Base-by-base conservation (phyloP, 148 eudicot genomes). In the Rhododendron mucronatum region DNA sequence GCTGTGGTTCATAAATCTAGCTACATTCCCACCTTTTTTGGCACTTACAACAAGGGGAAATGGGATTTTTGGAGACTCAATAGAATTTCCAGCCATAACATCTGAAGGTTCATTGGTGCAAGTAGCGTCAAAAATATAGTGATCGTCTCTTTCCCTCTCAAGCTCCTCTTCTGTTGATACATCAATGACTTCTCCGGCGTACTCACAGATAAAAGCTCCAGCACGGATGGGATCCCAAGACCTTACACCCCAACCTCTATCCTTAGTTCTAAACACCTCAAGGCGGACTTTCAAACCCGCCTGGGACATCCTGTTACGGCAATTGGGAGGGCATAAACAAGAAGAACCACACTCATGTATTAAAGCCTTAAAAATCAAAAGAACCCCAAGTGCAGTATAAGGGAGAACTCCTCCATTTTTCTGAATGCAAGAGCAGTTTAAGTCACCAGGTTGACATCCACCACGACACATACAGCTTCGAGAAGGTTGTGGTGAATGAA, bases 1-100 rank as follows among this genome's bases (percentile, higher is more conserved):
- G 78, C 99, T 95, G 74, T 96, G 99, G 88, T 96, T 96, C 94
- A 96, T 96, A 85, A 96, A 96, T 18, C 99, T 93, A 87, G 97
- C 93, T 1, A 94, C 92, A 89, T 96, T 96, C 26, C 99, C 99
- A 69, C 87, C 84, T 84, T 93, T 91, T 84, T 95, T 95, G 15
- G 98, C 94, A 88, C 87, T 94, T 81, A 95, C 91, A 71, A 92
- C 87, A 67, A 96, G 85, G 11, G 98, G 98, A 89, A 89, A 87
- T 1, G 97, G 96, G 53, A 90, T 85, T 76, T 92, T 91, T 12
- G 73, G 59, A 57, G 85, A 85, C 61, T 83, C 87, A 8, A n/a
- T 51, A 33, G 84, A 48, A 87, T 80, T 86, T 81, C 76, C 88
- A 79, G 78, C 76, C 65, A 88, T 80, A 41, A 76, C 57, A 59